These are phyloP conservation scores for Blastomyces silverae DNA, from an alignment of 2,329 filamentous ascomycete genomes.

Conservation along the genomic window DNA sequence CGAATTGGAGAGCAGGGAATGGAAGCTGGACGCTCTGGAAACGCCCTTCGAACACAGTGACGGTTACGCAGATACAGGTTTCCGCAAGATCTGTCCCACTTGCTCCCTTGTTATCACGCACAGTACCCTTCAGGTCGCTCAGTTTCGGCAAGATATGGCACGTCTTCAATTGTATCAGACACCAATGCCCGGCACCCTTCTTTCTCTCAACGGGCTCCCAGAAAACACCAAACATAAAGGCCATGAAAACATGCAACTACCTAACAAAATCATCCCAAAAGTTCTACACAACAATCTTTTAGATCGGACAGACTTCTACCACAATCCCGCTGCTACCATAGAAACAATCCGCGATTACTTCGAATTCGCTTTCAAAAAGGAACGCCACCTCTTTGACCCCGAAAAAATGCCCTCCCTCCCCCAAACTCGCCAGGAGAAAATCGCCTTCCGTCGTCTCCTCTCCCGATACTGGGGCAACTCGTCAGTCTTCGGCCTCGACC, in stretches of 20 bases:
- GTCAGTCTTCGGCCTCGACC: slow-evolving; percentile 36
- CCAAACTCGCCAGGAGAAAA: slow-evolving; percentile 23
- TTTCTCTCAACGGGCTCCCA: slow-evolving; percentile 51
- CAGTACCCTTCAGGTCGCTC: slow-evolving; percentile 53
- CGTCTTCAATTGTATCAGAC: slow-evolving; percentile 41
- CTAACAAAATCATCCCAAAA: slow-evolving; percentile 51
- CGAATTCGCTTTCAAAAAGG: slow-evolving; percentile 41
- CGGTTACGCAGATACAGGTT: slow-evolving; percentile 40
- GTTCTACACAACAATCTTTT: slow-evolving; percentile 42
- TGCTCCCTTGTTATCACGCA: slow-evolving; percentile 51
- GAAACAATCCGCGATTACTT: slow-evolving; percentile 48
- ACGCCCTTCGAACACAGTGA: slow-evolving; percentile 24
- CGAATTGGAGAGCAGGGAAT: slow-evolving; percentile 52
- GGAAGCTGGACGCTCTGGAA: slow-evolving; percentile 24
- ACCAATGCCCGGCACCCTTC: slow-evolving; percentile 63
- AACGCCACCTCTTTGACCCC: slow-evolving; percentile 15
- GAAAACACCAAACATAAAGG: slow-evolving; percentile 20
- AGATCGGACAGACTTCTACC: slow-evolving; percentile 32
- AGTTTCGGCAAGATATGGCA: slow-evolving; percentile 55
- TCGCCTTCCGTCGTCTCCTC: slow-evolving; percentile 39
- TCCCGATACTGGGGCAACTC: slow-evolving; percentile 41
- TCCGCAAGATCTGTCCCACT: slow-evolving; percentile 45
- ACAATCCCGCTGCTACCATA: slow-evolving; percentile 42
- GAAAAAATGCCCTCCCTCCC: slow-evolving; percentile 35
- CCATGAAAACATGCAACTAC: slow-evolving; percentile 42